phyloP scores from a whole-genome alignment of 148 eudicot genomes.

The Rhododendron williamsianum region DNA sequence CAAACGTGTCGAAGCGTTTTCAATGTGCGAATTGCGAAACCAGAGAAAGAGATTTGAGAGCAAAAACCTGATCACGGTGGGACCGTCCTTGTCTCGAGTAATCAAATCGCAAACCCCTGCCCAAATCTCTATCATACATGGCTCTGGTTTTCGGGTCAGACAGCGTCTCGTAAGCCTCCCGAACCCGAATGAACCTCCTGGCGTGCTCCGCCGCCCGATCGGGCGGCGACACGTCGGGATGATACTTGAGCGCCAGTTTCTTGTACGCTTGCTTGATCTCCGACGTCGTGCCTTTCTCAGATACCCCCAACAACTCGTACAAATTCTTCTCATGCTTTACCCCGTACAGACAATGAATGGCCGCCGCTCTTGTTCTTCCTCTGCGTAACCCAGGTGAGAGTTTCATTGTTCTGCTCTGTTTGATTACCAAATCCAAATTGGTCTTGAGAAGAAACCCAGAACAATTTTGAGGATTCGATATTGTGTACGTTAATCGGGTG shows the following conservation, averaged over 20 bases:
- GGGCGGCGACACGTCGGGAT: constrained; percentile 94
- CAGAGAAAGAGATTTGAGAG: background rate
- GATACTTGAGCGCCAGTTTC: constrained; percentile 64
- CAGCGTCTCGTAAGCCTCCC: constrained; percentile 76
- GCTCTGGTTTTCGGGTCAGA: constrained; percentile 63
- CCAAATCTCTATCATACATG: constrained; percentile 56
- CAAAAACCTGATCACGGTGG: background rate
- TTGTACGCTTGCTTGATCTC: constrained; percentile 85
- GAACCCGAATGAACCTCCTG: constrained; percentile 57
- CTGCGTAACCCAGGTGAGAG: background rate
- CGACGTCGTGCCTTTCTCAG: constrained; percentile 28
- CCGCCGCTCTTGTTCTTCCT: background rate
- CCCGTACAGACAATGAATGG: background rate
- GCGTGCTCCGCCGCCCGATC: constrained; percentile 62
- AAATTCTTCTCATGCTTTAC: constrained; percentile 27
- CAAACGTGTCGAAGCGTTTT: no score
- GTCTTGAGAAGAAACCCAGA: background rate
- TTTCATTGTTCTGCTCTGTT: background rate
- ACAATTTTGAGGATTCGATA: background rate
- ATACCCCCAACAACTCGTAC: constrained; percentile 57
- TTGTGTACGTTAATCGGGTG: background rate
- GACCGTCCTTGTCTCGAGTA: constrained; percentile 32
- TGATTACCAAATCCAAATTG: background rate
- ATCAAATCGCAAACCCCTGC: constrained; percentile 45
- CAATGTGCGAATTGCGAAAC: background rate